Evolutionary conservation across 2,329 filamentous ascomycete species (phyloP), one percentile per base, ranked within the genome.

Genomic region (Lasiodiplodia gonubiensis): DNA sequence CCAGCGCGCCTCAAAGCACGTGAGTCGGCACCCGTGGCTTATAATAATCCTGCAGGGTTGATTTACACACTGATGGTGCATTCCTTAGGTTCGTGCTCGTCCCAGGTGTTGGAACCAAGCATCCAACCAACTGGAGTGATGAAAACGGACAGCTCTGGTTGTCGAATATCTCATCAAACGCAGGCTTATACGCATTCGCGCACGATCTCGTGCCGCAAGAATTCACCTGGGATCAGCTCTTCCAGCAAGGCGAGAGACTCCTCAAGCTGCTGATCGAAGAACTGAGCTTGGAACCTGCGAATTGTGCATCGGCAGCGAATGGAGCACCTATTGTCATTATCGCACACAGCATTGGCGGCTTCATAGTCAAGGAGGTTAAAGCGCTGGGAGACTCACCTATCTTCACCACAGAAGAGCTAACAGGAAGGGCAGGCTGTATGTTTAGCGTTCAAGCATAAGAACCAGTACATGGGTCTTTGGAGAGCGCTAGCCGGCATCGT

Each of bases 261-360:
- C 42, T 64, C 12, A 49, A 35, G 25, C n/a, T 23, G 25, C 18
- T 64, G 25, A 46, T 25, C 11, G 33, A 51, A 33, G 14, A 30
- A 8, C 30, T 51, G 33, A n/a, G 11, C 21, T 8, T 37, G 18
- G 10, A 16, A 10, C 14, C 16, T 16, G 18, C 25, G 8, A 14
- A 37, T 21, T 5, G 21, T 4, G 18, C 21, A 11, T 52, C 60
- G 2, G 8, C 4, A 27, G 46, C 14, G 21, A 8, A 33, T n/a
- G 25, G 25, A 37, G n/a, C 6, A 12, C 60, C 60, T 11, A 12
- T 64, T 18, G 46, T 64, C 27, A 35, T 64, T 12, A 12, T 64
- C 14, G 60, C 60, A 7, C 60, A 64, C 25, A 64, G 60, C 35
- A n/a, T 64, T 6, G 60, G 60, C 12, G 60, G 60, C 12, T 23